Base-by-base conservation (phyloP, 2,329 filamentous ascomycete species). In the Diplodia mutila region DNA sequence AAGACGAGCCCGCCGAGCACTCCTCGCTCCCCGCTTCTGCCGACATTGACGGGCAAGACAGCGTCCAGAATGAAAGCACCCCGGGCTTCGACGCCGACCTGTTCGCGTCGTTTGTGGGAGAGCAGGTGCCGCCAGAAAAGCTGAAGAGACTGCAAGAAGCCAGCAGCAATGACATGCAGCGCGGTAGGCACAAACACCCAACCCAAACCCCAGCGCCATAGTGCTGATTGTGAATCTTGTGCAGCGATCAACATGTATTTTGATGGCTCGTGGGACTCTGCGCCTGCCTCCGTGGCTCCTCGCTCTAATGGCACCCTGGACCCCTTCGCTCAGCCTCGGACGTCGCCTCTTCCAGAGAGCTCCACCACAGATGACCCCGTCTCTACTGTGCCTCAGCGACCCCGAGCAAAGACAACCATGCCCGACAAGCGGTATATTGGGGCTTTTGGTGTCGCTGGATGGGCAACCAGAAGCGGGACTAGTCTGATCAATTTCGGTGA, bases 361-460 rank as follows among this genome's bases (percentile, higher is more conserved):
- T 9, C 72, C 70, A 8, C 73, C 71, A 0, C 73, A 73, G 6
- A 68, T 69, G 37, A 67, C 63, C 23, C 68, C 18, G 16, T 37
- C 11, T 37, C 48, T 23, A 16, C n/a, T 7, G 6, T 11, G 18
- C n/a, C 51, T 23, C 51, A 54, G 12, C 11, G 18, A 37, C 61
- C 37, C 18, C 27, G 5, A 9, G 66, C 78, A 18, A 37, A 4
- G 3, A 73, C 73, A 32, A 73, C 73, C 4, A 86, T 85, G 82
- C 89, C 89, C 0, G 73, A 80, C 1, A 84, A 83, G 71, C 82
- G 95, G 74, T 99, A 98, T 73, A 87, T 98, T 69, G 95, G 95
- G 21, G 92, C 93, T 0, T 95, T 98, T 78, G 95, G 95, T 9
- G 93, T 92, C 4, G 92, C 91, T 65, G 95, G 90, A 4, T 99